phyloP scores from a whole-genome alignment of 345 rosid genomes.

The Eucalyptus pauciflora region DNA sequence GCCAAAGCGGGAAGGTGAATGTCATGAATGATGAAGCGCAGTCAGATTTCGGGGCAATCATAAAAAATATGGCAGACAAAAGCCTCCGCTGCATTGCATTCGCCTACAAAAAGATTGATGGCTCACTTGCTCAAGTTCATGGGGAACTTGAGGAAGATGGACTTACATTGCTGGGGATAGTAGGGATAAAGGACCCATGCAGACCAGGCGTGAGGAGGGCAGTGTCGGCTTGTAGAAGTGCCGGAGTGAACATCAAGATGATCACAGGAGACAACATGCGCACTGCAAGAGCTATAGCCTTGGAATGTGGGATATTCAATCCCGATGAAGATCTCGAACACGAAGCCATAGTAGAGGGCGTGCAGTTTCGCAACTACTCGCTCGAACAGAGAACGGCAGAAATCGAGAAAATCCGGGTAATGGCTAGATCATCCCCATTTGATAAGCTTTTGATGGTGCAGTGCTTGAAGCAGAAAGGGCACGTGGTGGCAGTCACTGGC shows the following conservation, averaged over 20 bases:
- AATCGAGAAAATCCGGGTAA: slow-evolving; percentile 52
- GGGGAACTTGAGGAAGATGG: slow-evolving; percentile 21
- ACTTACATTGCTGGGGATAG: slow-evolving; percentile 40
- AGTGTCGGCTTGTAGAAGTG: slow-evolving; percentile 48
- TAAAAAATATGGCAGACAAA: slow-evolving; percentile 57
- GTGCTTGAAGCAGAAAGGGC: slow-evolving; percentile 55
- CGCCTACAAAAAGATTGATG: slow-evolving; percentile 17
- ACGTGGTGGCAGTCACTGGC: slow-evolving; percentile 69
- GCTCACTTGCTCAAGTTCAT: not conserved
- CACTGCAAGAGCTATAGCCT: slow-evolving; percentile 78
- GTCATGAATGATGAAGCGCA: slow-evolving; percentile 14
- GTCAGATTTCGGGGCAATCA: slow-evolving; percentile 22
- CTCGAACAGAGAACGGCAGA: slow-evolving; percentile 25
- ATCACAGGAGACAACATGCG: slow-evolving; percentile 67
- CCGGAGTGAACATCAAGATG: slow-evolving; percentile 71
- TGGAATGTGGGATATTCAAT: slow-evolving; percentile 58
- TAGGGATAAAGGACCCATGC: slow-evolving; percentile 73
- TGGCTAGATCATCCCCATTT: slow-evolving; percentile 81
- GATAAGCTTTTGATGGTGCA: slow-evolving; percentile 80
- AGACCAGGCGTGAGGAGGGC: slow-evolving; percentile 56
- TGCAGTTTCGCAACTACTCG: slow-evolving; percentile 35
- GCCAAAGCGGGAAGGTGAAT: slow-evolving; percentile 26
- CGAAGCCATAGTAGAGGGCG: slow-evolving; percentile 57
- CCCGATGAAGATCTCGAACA: slow-evolving; percentile 5
- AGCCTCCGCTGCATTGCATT: slow-evolving; percentile 72